A percentile compares a stretch with the other conserved stretches of the same genome.
These are phyloP conservation scores for Xerocomellus chrysenteron DNA, from an alignment of 768 basidiomycete species.

Conservation along the genomic window DNA sequence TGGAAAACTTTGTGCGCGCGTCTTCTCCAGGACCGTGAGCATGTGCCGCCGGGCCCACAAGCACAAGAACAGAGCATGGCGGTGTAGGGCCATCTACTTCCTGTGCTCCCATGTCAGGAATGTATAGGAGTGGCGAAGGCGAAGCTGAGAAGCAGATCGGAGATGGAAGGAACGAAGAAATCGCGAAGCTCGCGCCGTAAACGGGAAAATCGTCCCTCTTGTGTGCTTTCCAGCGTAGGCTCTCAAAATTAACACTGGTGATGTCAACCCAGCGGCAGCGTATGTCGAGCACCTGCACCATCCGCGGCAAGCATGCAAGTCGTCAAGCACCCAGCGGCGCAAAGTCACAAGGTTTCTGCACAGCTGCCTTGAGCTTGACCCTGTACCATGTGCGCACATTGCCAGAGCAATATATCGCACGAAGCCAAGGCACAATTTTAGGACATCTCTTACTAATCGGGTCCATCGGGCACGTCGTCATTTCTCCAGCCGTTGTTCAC, in stretches of 20 bases:
- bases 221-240: not conserved
- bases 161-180: slow-evolving; percentile 19
- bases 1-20: not conserved
- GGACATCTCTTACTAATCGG: slow-evolving; percentile 21
- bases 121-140: slow-evolving; percentile 7
- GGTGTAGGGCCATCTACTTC: slow-evolving; percentile 6
- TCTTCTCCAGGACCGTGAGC: not conserved
- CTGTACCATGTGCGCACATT: slow-evolving; percentile 7
- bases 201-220: slow-evolving; percentile 13
- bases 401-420: slow-evolving; percentile 27
- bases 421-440: slow-evolving; percentile 17
- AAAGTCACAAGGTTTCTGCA: not conserved
- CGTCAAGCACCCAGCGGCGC: not conserved
- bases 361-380: not conserved
- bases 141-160: slow-evolving; percentile 27
- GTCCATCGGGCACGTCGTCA: slow-evolving; percentile 7
- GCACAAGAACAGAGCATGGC: not conserved
- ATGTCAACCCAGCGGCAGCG: not conserved
- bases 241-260: not conserved
- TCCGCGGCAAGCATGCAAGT: not conserved
- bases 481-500: slow-evolving; percentile 2
- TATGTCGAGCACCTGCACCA: not conserved
- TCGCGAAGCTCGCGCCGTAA: slow-evolving; percentile 10
- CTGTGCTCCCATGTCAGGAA: slow-evolving; percentile 16
- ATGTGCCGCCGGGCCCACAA: slow-evolving; percentile 6